These are phyloP conservation scores for Metschnikowia lachancei DNA, from an alignment of 805 yeast genomes.

Conservation along the genomic window DNA sequence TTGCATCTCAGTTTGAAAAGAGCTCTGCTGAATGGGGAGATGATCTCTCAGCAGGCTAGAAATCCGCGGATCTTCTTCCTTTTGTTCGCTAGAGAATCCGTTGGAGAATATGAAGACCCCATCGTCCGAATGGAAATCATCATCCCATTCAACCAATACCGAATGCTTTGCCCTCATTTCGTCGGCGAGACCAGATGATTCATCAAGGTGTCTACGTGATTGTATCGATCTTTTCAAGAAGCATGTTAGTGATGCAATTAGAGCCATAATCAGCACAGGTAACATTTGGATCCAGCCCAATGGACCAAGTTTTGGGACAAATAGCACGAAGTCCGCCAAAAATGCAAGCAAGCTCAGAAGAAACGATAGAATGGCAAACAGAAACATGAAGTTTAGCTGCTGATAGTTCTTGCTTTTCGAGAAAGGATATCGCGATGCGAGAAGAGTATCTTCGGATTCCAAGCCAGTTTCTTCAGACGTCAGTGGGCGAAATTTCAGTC, in stretches of 20 bases:
- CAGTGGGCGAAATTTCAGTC: neutral
- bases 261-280: conserved; percentile 62
- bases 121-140: conserved; percentile 40
- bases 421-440: neutral
- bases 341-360: conserved; percentile 69
- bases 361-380: conserved; percentile 67
- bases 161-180: conserved; percentile 12
- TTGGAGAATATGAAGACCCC: conserved; percentile 44
- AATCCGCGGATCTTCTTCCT: conserved; percentile 6
- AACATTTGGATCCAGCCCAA: conserved; percentile 82
- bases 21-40: neutral
- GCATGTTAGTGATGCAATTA: conserved; percentile 65
- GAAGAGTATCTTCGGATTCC: neutral
- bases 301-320: conserved; percentile 72
- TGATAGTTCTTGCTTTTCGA: conserved; percentile 1
- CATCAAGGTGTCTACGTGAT: conserved; percentile 44
- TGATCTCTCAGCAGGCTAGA: neutral
- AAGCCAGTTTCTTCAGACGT: neutral
- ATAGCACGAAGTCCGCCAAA: conserved; percentile 75
- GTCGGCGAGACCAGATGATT: conserved; percentile 14
- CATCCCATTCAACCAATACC: conserved; percentile 14
- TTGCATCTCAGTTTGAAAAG: conserved; percentile 2
- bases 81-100: conserved; percentile 33
- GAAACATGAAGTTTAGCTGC: conserved; percentile 47
- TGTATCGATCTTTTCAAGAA: conserved; percentile 66